phyloP scores from a whole-genome alignment of 257 asterid species.

The Rauvolfia tetraphylla region DNA sequence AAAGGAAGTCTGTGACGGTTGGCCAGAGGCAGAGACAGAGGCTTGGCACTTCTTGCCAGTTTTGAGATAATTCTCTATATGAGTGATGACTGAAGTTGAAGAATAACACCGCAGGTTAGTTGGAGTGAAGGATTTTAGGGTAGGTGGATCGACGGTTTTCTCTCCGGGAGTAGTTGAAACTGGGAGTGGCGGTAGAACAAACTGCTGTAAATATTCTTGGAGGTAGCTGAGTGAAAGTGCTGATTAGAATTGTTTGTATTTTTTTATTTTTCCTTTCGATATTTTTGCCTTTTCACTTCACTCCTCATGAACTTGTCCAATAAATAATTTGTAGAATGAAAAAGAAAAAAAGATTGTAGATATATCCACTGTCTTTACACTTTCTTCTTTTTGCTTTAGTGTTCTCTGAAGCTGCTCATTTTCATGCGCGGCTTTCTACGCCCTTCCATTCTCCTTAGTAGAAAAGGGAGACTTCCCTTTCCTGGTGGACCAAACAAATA shows the following conservation, averaged over 20 bases:
- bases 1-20: conserved; percentile 48
- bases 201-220: conserved; percentile 59
- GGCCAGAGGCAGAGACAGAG: conserved; percentile 85
- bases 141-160: conserved; percentile 35
- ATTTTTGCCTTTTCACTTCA: conserved; percentile 19
- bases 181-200: conserved; percentile 23
- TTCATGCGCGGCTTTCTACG: neutral
- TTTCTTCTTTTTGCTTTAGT: neutral
- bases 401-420: neutral
- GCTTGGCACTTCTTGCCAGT: conserved; percentile 99
- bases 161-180: conserved; percentile 25
- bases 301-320: conserved; percentile 43
- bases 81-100: conserved; percentile 23
- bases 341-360: conserved; percentile 31
- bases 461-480: too few species aligned
- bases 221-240: conserved; percentile 34
- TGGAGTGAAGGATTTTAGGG: conserved; percentile 33
- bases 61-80: conserved; percentile 53
- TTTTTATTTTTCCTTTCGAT: conserved; percentile 12
- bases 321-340: conserved; percentile 59
- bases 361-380: conserved; percentile 4
- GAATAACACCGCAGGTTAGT: conserved; percentile 38
- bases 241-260: conserved; percentile 34
- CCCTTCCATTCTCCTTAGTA: neutral
- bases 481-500: too few species aligned